Percentiles rank a stretch among this genome's conserved stretches.
phyloP scores from a whole-genome alignment of 768 basidiomycete genomes.

The Plicaturopsis crispa region DNA sequence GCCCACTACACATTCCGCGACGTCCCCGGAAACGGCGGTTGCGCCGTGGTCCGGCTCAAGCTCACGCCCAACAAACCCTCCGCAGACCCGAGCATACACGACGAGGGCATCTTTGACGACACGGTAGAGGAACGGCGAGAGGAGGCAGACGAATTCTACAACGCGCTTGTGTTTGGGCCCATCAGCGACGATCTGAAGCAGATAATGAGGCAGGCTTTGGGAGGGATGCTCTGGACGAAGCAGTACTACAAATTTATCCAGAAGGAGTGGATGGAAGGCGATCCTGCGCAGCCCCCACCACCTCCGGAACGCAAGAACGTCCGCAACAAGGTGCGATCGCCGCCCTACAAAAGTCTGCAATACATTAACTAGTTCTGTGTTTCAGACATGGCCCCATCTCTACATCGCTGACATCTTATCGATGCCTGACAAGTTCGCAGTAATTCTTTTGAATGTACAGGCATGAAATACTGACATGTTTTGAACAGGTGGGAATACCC shows the following conservation, averaged over 20 bases:
- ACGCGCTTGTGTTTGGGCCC: constrained; percentile 68
- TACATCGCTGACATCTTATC: constrained; percentile 93
- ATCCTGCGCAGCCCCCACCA: constrained; percentile 91
- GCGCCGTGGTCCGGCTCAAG: constrained; percentile 91
- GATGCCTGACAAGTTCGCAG: constrained; percentile 94
- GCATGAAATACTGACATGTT: not conserved
- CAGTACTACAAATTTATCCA: constrained; percentile 96
- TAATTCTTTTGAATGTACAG: not conserved
- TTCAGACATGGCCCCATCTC: constrained; percentile 91
- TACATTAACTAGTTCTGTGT: constrained; percentile 1
- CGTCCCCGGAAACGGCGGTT: constrained; percentile 89
- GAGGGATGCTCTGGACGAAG: constrained; percentile 98
- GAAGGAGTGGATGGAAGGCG: constrained; percentile 93
- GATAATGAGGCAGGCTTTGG: constrained; percentile 93
- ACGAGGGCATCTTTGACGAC: constrained; percentile 87
- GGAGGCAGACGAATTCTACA: constrained; percentile 97
- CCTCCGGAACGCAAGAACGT: constrained; percentile 82
- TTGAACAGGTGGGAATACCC: constrained; percentile 88
- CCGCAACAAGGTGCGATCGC: constrained; percentile 64
- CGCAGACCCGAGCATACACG: constrained; percentile 75
- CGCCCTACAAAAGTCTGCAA: not conserved
- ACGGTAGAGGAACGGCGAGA: constrained; percentile 82
- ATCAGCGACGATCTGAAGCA: constrained; percentile 91
- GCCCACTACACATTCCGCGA: constrained; percentile 85
- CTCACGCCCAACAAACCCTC: constrained; percentile 71